Base-by-base conservation (phyloP, 257 asterid genomes). In the Gentiana macrophylla region DNA sequence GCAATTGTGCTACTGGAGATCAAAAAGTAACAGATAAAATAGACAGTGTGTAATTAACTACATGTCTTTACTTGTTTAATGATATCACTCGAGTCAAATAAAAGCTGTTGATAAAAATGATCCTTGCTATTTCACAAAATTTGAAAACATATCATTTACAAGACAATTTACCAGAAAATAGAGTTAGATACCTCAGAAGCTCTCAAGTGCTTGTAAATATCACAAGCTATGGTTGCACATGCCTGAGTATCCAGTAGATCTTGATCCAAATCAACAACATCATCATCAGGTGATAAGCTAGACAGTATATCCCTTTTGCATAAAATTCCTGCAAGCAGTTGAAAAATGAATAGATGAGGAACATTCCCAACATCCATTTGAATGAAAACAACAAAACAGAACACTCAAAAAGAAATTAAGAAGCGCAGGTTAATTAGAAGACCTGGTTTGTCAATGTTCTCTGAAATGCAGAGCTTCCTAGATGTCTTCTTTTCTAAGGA, bases 211-310 rank as follows among this genome's bases (percentile, higher is more conserved):
- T 79, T 80, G 86, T 87, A 91, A 32, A 87, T 86, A 62, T 87
- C 98, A 68, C 89, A 84, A 60, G 96, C 95, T 46, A 86, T 81
- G 67, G 96, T 77, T 57, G 96, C 89, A 69, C 96, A 91, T 34
- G 84, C 56, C 63, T 83, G 98, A 2, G 98, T 95, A 55, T 91
- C 97, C 44, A 74, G 84, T 3, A 79, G 68, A 70, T 87, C 70
- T 52, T 63, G 72, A 50, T 91, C 98, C 37, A 87, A 80, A 49
- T 85, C 81, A 6, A 65, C 69, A 59, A 84, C 60, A 74, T 62
- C 70, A 62, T 69, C 84, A 50, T 59, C 74, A 6, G 77, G 52
- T 49, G 62, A 77, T 36, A 63, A 65, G 34, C 83, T 67, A 6
- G 79, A 76, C 43, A 75, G 76, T 52, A 67, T 68, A 32, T 84